phyloP scores from a whole-genome alignment of 352 stramenopile genomes.

The Pythium brassicae region DNA sequence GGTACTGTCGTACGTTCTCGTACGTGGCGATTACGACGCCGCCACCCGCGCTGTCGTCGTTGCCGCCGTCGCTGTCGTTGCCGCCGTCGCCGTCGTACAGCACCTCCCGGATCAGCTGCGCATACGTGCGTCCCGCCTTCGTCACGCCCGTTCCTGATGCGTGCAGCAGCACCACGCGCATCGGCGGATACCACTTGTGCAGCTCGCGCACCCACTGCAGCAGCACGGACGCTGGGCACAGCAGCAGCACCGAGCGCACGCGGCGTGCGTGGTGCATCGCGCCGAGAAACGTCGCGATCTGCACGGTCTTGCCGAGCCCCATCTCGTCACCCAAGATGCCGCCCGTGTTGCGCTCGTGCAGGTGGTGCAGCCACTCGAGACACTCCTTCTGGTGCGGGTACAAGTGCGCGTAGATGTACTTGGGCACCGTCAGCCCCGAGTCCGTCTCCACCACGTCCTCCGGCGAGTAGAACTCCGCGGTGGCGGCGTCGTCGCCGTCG shows the following conservation, averaged over 20 bases:
- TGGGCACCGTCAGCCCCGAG: conserved; percentile 63
- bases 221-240: conserved; percentile 95
- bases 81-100: conserved; percentile 15
- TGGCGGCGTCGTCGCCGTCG: neutral
- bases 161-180: conserved; percentile 90
- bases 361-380: conserved; percentile 95
- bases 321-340: conserved; percentile 97
- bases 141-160: conserved; percentile 63
- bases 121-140: conserved; percentile 38
- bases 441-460: conserved; percentile 51
- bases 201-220: conserved; percentile 96
- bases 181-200: conserved; percentile 88
- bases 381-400: conserved; percentile 94
- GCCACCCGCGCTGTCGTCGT: conserved; percentile 19
- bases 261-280: conserved; percentile 54
- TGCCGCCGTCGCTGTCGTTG: neutral
- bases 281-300: conserved; percentile 84
- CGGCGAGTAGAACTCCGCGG: conserved; percentile 31
- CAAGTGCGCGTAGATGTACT: conserved; percentile 74
- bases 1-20: conserved; percentile 91
- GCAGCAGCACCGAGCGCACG: conserved; percentile 80
- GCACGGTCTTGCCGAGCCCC: conserved; percentile 97
- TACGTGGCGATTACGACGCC: conserved; percentile 97
- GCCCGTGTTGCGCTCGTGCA: conserved; percentile 95
- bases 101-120: conserved; percentile 63